Conservation (phyloP, 2,329 filamentous ascomycete genomes). For the Fusarium guadeloupense region DNA sequence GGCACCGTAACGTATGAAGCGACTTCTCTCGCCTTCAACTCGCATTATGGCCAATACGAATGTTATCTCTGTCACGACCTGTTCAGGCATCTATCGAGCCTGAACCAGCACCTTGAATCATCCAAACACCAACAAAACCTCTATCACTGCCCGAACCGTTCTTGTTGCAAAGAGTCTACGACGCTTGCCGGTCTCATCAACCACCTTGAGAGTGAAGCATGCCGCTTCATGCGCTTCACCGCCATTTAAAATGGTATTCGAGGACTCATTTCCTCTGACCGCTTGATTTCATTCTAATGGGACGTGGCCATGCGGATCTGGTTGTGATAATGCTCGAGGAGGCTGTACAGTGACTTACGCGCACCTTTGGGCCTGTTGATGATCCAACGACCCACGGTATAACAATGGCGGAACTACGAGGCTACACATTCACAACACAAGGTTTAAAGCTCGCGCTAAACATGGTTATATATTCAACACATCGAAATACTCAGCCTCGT, state of each 20-base stretch:
- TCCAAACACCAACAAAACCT: slow-evolving; percentile 50
- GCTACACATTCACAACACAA: not conserved
- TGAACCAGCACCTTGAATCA: slow-evolving; percentile 66
- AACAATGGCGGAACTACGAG: not conserved
- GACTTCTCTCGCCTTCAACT: slow-evolving; percentile 55
- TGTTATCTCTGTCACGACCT: slow-evolving; percentile 56
- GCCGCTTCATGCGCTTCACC: slow-evolving; percentile 51
- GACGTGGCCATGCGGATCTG: not conserved
- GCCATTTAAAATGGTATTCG: slow-evolving; percentile 47
- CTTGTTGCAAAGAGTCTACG: slow-evolving; percentile 51
- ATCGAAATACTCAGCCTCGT: too few species aligned
- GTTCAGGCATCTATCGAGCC: slow-evolving; percentile 48
- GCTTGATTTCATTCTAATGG: slow-evolving; percentile 14
- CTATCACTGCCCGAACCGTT: slow-evolving; percentile 51
- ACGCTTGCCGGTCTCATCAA: slow-evolving; percentile 53
- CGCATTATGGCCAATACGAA: slow-evolving; percentile 37
- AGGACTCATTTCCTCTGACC: slow-evolving; percentile 20
- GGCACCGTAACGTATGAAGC: slow-evolving; percentile 49
- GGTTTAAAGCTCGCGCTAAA: not conserved
- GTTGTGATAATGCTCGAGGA: not conserved
- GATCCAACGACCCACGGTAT: not conserved
- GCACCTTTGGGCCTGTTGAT: not conserved
- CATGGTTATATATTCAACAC: too few species aligned
- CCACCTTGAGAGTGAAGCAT: slow-evolving; percentile 56
- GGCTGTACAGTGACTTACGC: not conserved